Percentiles rank a stretch among this genome's conserved stretches.
Conservation (phyloP, 192 early-diverging fungal genomes). For the Mortierella antarctica region DNA sequence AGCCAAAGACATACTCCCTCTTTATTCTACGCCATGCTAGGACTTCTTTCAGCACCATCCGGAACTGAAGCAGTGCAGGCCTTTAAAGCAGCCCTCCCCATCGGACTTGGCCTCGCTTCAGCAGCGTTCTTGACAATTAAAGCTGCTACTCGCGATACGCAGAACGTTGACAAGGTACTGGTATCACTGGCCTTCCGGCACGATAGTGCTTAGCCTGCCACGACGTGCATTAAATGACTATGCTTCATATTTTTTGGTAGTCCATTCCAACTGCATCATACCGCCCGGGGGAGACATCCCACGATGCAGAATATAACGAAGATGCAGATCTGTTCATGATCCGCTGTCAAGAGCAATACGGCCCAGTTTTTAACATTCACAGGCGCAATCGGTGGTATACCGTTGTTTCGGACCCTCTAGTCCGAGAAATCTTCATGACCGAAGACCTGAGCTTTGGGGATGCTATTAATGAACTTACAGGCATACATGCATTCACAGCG, state of each 20-base stretch:
- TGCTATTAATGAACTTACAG: constrained; percentile 2
- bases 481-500: background rate
- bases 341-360: constrained; percentile 11
- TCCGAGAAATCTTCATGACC: constrained; percentile 33
- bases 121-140: no score
- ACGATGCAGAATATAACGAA: constrained; percentile 25
- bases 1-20: no score
- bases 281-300: constrained; percentile 7
- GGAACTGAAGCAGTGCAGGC: no score
- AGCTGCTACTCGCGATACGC: no score
- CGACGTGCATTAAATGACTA: no score
- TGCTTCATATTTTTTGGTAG: background rate
- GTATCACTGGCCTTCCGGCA: no score
- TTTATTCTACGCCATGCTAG: no score
- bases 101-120: no score
- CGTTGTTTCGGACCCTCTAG: constrained; percentile 19
- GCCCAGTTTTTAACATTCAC: constrained; percentile 16
- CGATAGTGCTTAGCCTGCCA: no score
- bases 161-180: no score
- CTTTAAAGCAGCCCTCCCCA: no score
- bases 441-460: constrained; percentile 15
- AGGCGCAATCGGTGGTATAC: constrained; percentile 2
- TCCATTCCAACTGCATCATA: constrained; percentile 1
- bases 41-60: no score
- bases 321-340: constrained; percentile 13